A percentile compares a stretch with the other conserved stretches of the same genome.
Conservation (phyloP, 2,329 filamentous ascomycete genomes). For the Fusarium liriodendri region DNA sequence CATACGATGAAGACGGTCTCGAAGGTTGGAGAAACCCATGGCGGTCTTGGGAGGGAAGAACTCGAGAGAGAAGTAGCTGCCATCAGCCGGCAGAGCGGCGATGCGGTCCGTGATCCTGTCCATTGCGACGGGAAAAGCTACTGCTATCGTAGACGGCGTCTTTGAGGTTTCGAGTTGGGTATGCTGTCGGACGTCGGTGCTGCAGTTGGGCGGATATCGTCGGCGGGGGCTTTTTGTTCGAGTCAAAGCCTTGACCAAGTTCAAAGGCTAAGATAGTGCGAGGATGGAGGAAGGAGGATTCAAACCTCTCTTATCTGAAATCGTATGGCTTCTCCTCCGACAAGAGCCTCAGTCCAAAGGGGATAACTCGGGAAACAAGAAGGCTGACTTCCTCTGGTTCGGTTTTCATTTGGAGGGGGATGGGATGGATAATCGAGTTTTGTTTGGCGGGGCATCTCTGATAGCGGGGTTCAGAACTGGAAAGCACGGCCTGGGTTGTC, state of each 20-base stretch:
- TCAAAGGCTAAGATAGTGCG: neutral
- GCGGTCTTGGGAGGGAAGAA: conserved; percentile 99
- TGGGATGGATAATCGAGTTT: conserved; percentile 39
- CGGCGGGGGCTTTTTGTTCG: conserved; percentile 10
- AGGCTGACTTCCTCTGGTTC: conserved; percentile 1
- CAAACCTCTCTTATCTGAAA: conserved; percentile 15
- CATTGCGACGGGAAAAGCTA: conserved; percentile 57
- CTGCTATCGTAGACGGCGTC: neutral
- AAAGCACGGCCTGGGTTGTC: neutral
- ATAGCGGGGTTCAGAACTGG: conserved; percentile 38
- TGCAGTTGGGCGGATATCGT: conserved; percentile 26
- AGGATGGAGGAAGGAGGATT: conserved; percentile 3
- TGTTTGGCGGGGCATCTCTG: conserved; percentile 43
- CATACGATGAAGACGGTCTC: conserved; percentile 95
- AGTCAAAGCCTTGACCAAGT: neutral
- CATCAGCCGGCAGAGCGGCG: conserved; percentile 83
- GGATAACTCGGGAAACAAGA: conserved; percentile 33
- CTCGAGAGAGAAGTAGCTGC: conserved; percentile 94
- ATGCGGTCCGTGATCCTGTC: conserved; percentile 97
- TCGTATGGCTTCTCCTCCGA: neutral
- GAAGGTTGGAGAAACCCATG: conserved; percentile 95
- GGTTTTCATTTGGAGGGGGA: conserved; percentile 16
- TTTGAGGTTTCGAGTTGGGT: neutral
- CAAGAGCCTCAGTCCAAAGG: conserved; percentile 19
- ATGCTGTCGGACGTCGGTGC: neutral